Conservation (phyloP, 306 rosid genomes). For the Fagus crenata region DNA sequence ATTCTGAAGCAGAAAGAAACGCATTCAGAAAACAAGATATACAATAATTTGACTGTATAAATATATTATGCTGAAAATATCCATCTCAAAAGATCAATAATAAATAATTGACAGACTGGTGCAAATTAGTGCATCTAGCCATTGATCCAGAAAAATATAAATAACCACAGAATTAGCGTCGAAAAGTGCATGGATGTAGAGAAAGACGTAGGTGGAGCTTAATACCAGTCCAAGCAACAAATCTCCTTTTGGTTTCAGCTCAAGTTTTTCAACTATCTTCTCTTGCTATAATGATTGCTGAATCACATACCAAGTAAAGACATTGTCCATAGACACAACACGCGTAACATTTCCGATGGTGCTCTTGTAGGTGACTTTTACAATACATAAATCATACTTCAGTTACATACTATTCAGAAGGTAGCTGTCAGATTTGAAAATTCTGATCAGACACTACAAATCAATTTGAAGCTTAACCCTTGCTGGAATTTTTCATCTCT, state of each 20-base stretch:
- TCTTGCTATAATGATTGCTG: too few relatives aligned
- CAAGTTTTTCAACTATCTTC: background rate
- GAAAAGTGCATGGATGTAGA: background rate
- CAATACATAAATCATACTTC: background rate
- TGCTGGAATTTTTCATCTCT: background rate
- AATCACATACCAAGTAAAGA: background rate
- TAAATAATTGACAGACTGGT: background rate
- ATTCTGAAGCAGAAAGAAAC: slow-evolving; percentile 54
- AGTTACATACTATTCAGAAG: background rate
- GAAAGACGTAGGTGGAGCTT: background rate
- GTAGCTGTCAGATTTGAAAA: background rate
- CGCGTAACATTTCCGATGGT: background rate
- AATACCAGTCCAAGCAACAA: background rate
- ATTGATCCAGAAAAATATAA: slow-evolving; percentile 13
- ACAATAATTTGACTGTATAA: slow-evolving; percentile 14
- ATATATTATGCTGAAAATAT: background rate
- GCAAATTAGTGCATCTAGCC: slow-evolving; percentile 1
- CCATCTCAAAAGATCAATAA: background rate
- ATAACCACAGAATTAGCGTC: slow-evolving; percentile 7
- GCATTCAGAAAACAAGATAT: slow-evolving; percentile 20
- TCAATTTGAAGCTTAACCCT: background rate
- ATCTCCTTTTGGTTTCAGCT: background rate
- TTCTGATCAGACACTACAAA: background rate
- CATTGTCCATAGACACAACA: background rate
- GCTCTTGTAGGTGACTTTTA: background rate